Evolutionary conservation across 164 flowering plant genomes (phyloP).

Genomic region (Dillenia turbinata): DNA sequence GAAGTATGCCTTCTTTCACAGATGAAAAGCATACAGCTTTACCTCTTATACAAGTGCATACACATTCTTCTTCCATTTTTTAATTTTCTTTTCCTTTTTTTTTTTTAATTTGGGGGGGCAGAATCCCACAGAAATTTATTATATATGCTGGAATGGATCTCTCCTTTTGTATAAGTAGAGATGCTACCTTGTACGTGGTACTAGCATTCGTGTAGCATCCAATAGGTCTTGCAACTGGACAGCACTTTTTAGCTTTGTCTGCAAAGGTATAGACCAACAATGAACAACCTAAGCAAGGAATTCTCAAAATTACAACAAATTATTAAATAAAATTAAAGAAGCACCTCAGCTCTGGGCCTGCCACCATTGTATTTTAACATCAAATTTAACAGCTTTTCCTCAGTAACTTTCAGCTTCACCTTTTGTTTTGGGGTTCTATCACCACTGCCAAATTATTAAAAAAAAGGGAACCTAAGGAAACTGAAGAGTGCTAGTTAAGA

Average conservation of each 20-base stretch:
- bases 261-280: slow-evolving; percentile 12
- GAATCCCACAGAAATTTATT: too few relatives aligned
- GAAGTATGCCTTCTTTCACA: too few relatives aligned
- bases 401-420: slow-evolving; percentile 94
- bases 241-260: slow-evolving; percentile 99
- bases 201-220: slow-evolving; percentile 94
- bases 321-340: slow-evolving; percentile 3
- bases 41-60: too few relatives aligned
- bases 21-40: too few relatives aligned
- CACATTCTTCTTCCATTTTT: too few relatives aligned
- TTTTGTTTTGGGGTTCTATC: slow-evolving; percentile 99
- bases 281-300: background rate
- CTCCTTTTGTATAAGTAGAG: too few relatives aligned
- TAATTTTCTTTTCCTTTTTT: too few relatives aligned
- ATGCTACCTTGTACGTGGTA: slow-evolving; percentile 81
- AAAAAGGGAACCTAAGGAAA: background rate
- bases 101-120: too few relatives aligned
- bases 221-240: slow-evolving; percentile 97
- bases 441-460: slow-evolving; percentile 57
- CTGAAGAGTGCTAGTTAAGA: slow-evolving; percentile 1
- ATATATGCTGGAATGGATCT: too few relatives aligned
- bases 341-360: slow-evolving; percentile 86
- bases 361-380: slow-evolving; percentile 97
- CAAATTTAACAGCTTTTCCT: slow-evolving; percentile 87
- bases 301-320: background rate